Evolutionary conservation across 108 stramenopile genomes (phyloP).

Genomic region (Cyclotella cryptica): DNA sequence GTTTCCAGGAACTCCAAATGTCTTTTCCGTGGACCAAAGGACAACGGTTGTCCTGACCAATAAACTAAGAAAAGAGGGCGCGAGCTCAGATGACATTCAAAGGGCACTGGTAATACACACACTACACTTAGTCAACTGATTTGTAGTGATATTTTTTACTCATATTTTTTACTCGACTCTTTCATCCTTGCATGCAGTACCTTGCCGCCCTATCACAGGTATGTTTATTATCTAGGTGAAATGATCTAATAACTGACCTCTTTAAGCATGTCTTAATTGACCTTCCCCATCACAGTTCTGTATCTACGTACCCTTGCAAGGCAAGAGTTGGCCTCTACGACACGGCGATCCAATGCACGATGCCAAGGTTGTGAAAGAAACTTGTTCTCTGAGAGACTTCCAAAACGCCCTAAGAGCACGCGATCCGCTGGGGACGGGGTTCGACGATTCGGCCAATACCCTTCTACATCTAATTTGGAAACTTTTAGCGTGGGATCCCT

Average conservation of each 20-base stretch:
- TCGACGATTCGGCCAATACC: conserved; percentile 65
- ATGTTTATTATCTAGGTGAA: not conserved
- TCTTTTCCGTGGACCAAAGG: conserved; percentile 93
- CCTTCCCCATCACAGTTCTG: conserved; percentile 75
- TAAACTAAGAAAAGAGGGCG: conserved; percentile 71
- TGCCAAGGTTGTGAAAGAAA: conserved; percentile 42
- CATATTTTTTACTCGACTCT: not conserved
- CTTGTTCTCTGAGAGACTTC: conserved; percentile 78
- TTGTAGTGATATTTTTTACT: not conserved
- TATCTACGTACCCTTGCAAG: conserved; percentile 69
- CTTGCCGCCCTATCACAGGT: conserved; percentile 76
- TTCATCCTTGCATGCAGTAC: conserved; percentile 24
- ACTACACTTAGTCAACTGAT: not conserved
- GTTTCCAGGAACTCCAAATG: conserved; percentile 86
- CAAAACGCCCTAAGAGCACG: conserved; percentile 76
- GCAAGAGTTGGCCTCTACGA: conserved; percentile 71
- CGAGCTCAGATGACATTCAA: conserved; percentile 65
- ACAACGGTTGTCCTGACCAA: conserved; percentile 86
- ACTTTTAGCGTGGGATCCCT: conserved; percentile 79
- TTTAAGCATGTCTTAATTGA: not conserved
- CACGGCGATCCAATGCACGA: conserved; percentile 77
- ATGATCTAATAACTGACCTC: not conserved
- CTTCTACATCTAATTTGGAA: conserved; percentile 84
- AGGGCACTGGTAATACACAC: conserved; percentile 45
- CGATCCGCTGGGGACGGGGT: conserved; percentile 84